These are phyloP conservation scores for Seminavis robusta DNA, from an alignment of 108 stramenopile species.

Conservation along the genomic window DNA sequence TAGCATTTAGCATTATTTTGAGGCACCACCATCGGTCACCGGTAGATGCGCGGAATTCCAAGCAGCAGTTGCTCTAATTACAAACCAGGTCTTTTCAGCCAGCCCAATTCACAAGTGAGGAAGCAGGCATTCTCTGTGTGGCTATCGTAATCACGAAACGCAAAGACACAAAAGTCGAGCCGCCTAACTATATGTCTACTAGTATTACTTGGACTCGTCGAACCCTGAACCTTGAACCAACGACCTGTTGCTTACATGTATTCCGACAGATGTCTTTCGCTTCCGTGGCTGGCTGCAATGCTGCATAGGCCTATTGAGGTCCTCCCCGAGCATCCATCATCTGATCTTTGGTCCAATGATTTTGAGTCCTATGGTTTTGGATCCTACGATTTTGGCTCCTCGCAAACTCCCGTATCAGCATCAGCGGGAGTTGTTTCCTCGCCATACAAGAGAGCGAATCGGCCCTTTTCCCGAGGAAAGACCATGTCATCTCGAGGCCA, in stretches of 20 bases:
- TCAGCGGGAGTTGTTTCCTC: constrained; percentile 24
- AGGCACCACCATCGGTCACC: too few species aligned
- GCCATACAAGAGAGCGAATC: constrained; percentile 63
- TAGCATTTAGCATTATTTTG: too few species aligned
- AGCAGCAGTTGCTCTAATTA: too few species aligned
- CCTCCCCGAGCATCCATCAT: neutral
- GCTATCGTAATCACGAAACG: neutral
- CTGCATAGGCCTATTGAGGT: neutral
- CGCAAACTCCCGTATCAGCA: too few species aligned
- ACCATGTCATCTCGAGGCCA: constrained; percentile 73
- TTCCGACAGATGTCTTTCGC: neutral
- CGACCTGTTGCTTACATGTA: neutral
- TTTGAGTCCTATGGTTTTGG: neutral
- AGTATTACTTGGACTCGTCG: neutral
- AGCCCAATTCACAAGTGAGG: neutral
- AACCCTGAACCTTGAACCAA: neutral
- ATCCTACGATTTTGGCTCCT: too few species aligned
- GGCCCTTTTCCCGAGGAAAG: constrained; percentile 45
- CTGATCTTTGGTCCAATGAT: neutral
- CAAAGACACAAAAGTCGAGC: too few species aligned
- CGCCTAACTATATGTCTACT: too few species aligned
- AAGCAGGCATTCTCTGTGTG: neutral
- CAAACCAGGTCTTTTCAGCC: neutral
- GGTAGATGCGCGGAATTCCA: too few species aligned
- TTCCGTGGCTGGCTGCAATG: neutral